phyloP scores from a whole-genome alignment of 2,329 filamentous ascomycete genomes.

The Onygenales sp. region DNA sequence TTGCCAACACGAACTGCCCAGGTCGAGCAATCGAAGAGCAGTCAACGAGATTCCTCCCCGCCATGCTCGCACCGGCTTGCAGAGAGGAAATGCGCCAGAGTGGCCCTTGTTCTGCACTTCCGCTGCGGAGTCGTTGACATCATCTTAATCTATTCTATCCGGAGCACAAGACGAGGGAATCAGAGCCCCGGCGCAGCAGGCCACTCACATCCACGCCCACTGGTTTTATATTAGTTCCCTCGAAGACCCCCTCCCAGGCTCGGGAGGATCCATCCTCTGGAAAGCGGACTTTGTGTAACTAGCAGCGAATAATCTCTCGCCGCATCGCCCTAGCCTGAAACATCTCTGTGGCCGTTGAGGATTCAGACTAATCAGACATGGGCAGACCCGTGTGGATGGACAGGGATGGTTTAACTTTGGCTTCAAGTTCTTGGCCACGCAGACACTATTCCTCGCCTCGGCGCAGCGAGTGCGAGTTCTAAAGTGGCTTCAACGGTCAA shows the following conservation, averaged over 20 bases:
- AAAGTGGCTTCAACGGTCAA: neutral
- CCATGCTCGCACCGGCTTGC: no score
- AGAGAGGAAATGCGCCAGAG: no score
- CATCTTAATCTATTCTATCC: neutral
- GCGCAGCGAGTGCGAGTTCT: neutral
- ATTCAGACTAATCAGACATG: neutral
- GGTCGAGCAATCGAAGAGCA: no score
- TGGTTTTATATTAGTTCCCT: neutral
- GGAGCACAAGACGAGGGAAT: neutral
- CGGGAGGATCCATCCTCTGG: neutral
- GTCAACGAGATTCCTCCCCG: no score
- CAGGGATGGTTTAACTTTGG: neutral
- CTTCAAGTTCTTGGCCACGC: neutral
- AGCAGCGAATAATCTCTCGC: neutral
- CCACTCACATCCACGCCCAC: no score
- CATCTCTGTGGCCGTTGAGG: neutral
- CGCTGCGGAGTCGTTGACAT: no score
- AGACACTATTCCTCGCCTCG: neutral
- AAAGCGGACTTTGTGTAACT: neutral
- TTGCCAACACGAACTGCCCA: no score
- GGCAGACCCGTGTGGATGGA: neutral
- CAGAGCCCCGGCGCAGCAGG: neutral
- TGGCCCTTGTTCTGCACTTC: no score
- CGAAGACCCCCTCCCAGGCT: neutral
- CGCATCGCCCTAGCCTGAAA: neutral